Conservation (phyloP, 495 filamentous ascomycete species). For the Tuber melanosporum region DNA sequence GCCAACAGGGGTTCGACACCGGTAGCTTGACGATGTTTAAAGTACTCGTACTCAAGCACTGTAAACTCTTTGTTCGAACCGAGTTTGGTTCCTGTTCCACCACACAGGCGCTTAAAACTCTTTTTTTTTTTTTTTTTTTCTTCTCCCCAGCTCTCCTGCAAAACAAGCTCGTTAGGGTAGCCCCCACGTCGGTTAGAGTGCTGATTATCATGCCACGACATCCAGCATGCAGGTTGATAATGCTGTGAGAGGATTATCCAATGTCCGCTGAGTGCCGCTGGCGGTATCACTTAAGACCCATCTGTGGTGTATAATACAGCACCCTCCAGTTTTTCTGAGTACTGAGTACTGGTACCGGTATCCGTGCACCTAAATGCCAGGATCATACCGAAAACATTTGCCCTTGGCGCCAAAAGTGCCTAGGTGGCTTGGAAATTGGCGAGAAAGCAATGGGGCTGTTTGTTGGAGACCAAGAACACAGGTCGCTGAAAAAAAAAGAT, state of each 20-base stretch:
- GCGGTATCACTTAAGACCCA: not conserved
- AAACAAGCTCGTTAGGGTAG: not conserved
- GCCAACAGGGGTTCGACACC: not conserved
- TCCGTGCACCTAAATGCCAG: no score
- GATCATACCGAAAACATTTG: no score
- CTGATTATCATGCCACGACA: not conserved
- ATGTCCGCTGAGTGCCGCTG: not conserved
- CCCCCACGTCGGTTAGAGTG: not conserved
- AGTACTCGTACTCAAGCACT: not conserved
- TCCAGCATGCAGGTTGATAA: not conserved
- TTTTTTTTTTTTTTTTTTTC: not conserved
- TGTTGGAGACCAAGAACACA: not conserved
- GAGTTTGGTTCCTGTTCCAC: not conserved
- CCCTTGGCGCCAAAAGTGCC: no score
- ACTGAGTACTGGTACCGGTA: not conserved
- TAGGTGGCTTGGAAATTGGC: no score
- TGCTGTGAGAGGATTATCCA: not conserved
- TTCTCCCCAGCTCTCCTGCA: not conserved
- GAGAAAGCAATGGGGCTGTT: not conserved
- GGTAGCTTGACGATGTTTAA: not conserved
- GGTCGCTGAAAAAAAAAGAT: not conserved
- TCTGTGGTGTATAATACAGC: not conserved
- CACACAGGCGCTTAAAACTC: not conserved
- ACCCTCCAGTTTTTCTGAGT: no score
- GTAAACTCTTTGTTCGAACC: not conserved